Evolutionary conservation across 2,329 filamentous ascomycete species (phyloP), one percentile per base, ranked within the genome.

Genomic region (Curvularia sp.): DNA sequence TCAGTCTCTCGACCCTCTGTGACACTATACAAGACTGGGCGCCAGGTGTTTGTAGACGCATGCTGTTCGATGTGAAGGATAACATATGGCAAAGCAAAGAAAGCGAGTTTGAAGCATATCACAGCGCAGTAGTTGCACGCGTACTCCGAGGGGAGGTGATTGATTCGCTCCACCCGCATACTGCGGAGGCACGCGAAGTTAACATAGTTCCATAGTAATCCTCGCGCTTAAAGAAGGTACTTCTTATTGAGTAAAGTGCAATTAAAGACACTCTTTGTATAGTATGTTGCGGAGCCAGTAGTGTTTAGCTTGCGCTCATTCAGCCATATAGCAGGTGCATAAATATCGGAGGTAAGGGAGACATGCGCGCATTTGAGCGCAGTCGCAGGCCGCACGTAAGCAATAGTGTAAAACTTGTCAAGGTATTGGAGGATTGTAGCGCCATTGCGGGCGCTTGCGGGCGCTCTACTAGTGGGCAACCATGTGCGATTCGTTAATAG

Each of bases 321-420:
- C 42, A 60, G 21, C 49, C 49, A 60, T 21, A 60, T 57, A 28
- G 56, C 55, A 45, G 57, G 36, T 28, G 21, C 45, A 32, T 60
- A 49, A 23, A 51, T 57, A n/a, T n/a, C n/a, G n/a, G n/a, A n/a
- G n/a, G n/a, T n/a, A n/a, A n/a, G n/a, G n/a, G n/a, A n/a, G n/a
- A 60, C 41, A 30, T 60, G 57, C 21, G 57, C 27, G 48, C 57
- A 60, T 56, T 55, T 45, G 38, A 52, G 53, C 41, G 42, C 41
- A 27, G 57, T 60, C 21, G 53, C 23, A 18, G 57, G 57, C 21
- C 25, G 43, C 5, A 48, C 42, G 12, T 49, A 23, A 32, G 47
- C 55, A 38, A 58, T 58, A 8, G 10, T 18, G 27, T 58, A 58
- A 34, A 54, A 50, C 15, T 59, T 30, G 32, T 59, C 51, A 28